phyloP scores from a whole-genome alignment of 78 protist species.

The Tieghemostelium lacteum region DNA sequence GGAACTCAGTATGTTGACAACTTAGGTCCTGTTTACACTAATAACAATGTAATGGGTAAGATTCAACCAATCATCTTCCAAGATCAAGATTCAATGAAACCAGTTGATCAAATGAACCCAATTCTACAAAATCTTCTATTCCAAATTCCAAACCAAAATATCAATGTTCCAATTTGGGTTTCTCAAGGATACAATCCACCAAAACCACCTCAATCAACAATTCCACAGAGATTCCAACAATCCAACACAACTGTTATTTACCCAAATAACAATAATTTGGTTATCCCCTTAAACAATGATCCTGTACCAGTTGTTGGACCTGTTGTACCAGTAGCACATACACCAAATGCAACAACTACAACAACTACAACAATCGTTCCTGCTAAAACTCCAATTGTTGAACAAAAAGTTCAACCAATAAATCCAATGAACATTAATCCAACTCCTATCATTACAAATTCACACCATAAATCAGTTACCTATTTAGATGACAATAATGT shows the following conservation, averaged over 20 bases:
- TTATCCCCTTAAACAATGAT: not conserved
- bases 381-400: not conserved
- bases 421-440: no score
- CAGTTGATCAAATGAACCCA: slow-evolving; percentile 24
- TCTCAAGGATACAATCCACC: slow-evolving; percentile 60
- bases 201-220: slow-evolving; percentile 4
- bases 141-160: slow-evolving; percentile 25
- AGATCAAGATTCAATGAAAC: not conserved
- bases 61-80: slow-evolving; percentile 68
- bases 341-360: slow-evolving; percentile 1
- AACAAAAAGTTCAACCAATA: not conserved
- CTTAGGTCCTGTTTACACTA: not conserved
- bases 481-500: no score
- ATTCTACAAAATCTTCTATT: slow-evolving; percentile 13
- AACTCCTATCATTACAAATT: no score
- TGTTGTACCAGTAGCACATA: not conserved
- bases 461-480: no score
- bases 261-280: not conserved
- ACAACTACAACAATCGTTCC: not conserved
- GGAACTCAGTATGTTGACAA: not conserved
- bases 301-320: slow-evolving; percentile 2
- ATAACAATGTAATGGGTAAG: not conserved
- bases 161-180: slow-evolving; percentile 52
- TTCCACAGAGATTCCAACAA: slow-evolving; percentile 7
- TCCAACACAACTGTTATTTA: no score